Evolutionary conservation across 2,329 filamentous ascomycete genomes (phyloP).

Genomic region (Botrytis aclada): DNA sequence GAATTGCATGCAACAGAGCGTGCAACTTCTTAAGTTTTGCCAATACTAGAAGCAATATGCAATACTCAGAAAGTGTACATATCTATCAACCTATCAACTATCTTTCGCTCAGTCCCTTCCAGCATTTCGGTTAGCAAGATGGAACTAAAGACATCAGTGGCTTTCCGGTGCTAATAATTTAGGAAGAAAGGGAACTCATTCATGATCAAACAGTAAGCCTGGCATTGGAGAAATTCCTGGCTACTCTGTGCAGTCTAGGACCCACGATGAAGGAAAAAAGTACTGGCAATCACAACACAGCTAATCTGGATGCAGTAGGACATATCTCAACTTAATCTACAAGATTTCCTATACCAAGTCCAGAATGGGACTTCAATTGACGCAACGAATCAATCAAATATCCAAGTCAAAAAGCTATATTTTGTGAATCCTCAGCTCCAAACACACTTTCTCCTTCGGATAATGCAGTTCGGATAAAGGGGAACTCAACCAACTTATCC

Average conservation of each 20-base stretch:
- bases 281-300: too few species aligned
- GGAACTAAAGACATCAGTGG: neutral
- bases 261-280: too few species aligned
- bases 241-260: neutral
- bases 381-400: neutral
- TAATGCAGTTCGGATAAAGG: neutral
- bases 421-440: rapidly evolving
- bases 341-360: neutral
- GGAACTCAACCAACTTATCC: neutral
- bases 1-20: neutral
- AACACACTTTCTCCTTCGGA: neutral
- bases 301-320: too few species aligned
- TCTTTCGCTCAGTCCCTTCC: neutral
- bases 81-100: neutral
- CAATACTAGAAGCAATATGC: too few species aligned
- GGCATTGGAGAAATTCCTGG: neutral
- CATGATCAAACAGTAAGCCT: neutral
- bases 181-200: neutral
- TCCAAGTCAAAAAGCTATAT: neutral
- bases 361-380: neutral
- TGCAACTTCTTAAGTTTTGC: neutral
- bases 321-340: neutral
- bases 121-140: neutral
- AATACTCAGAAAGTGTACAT: neutral
- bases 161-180: rapidly evolving